Percentiles rank a stretch among this genome's conserved stretches.
phyloP scores from a whole-genome alignment of 208 protist species.

The Wallacemonas collosoma region DNA sequence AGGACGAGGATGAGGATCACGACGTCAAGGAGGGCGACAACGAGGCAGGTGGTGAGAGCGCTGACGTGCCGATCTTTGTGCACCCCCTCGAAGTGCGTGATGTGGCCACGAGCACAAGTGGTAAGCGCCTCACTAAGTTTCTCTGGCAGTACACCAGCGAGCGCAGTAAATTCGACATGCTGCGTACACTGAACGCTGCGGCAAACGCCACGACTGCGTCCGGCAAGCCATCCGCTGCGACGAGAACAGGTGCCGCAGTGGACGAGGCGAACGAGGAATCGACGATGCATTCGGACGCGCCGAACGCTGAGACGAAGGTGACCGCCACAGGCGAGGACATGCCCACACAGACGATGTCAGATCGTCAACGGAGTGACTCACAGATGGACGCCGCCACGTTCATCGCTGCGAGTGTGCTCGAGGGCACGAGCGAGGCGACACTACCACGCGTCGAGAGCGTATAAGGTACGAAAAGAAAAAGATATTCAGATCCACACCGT shows the following conservation, averaged over 20 bases:
- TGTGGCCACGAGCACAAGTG: constrained; percentile 35
- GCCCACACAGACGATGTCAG: constrained; percentile 4
- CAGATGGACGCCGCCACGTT: neutral
- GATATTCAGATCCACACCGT: constrained; percentile 1
- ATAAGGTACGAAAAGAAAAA: neutral
- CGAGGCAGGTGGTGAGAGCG: neutral
- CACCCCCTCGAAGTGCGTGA: constrained; percentile 71
- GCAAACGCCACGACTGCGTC: neutral
- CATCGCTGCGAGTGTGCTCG: neutral
- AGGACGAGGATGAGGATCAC: constrained; percentile 2
- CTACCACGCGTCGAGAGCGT: constrained; percentile 13
- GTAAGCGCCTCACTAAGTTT: constrained; percentile 73
- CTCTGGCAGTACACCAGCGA: constrained; percentile 80
- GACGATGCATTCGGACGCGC: neutral
- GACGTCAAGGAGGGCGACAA: constrained; percentile 6
- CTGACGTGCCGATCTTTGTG: constrained; percentile 21
- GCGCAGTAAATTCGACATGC: constrained; percentile 59
- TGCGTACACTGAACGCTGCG: constrained; percentile 27
- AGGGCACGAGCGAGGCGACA: constrained; percentile 14
- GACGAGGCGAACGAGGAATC: constrained; percentile 1
- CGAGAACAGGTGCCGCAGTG: neutral
- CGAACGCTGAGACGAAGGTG: constrained; percentile 1
- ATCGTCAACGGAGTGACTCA: constrained; percentile 4
- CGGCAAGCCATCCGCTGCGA: neutral
- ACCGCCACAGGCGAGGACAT: neutral